phyloP scores from a whole-genome alignment of 2,329 filamentous ascomycete species.

The Zymoseptoria ardabiliae region DNA sequence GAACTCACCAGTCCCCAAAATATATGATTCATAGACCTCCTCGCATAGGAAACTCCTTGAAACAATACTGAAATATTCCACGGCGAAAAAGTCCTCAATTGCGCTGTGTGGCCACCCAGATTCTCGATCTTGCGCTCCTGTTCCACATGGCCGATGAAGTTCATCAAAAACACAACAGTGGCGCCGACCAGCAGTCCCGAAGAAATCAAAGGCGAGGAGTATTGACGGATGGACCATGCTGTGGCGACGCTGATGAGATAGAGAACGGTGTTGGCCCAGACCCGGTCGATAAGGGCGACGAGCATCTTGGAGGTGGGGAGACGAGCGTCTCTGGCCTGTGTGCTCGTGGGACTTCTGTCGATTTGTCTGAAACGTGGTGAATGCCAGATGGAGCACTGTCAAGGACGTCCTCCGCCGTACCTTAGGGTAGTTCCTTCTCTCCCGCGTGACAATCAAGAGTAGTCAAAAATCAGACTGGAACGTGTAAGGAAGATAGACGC shows the following conservation, averaged over 20 bases:
- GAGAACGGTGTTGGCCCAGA: constrained; percentile 2
- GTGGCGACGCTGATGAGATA: background rate
- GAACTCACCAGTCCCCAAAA: constrained; percentile 52
- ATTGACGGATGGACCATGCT: background rate
- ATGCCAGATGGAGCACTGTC: background rate
- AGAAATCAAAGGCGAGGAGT: background rate
- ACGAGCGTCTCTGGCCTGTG: background rate
- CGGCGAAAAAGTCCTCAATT: constrained; percentile 1
- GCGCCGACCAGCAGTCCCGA: background rate
- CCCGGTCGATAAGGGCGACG: constrained; percentile 3
- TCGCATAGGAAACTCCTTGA: constrained; percentile 58
- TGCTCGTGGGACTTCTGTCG: background rate
- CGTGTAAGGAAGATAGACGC: background rate
- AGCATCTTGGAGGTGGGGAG: constrained; percentile 1
- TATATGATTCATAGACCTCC: constrained; percentile 42
- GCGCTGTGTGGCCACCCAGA: constrained; percentile 40
- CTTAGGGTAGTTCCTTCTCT: background rate
- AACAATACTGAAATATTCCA: constrained; percentile 32
- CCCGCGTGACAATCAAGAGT: background rate
- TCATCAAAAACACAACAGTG: constrained; percentile 10
- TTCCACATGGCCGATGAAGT: constrained; percentile 20
- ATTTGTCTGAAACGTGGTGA: background rate
- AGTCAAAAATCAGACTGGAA: background rate
- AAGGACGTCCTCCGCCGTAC: background rate
- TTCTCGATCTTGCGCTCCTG: constrained; percentile 32